Evolutionary conservation across 1,284 basidiomycete genomes (phyloP).

Genomic region (Wallemia hederae): DNA sequence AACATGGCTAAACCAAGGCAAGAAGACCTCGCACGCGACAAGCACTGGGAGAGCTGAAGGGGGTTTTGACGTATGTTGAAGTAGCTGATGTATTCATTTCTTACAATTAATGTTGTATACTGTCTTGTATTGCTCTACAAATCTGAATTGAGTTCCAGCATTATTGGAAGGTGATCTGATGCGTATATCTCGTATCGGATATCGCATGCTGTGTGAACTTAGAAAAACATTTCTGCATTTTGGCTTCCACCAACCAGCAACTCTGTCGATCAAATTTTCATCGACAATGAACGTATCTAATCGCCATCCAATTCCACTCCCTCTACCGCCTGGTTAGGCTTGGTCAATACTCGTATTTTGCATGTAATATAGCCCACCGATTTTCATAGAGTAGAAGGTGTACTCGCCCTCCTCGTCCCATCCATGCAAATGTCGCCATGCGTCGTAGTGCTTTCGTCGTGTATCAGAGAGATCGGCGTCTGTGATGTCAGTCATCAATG

Average conservation of each 20-base stretch:
- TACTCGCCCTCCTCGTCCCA: slow-evolving; percentile 15
- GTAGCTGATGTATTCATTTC: too few species aligned
- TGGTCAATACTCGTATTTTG: too few species aligned
- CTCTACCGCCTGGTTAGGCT: slow-evolving; percentile 38
- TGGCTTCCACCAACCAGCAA: slow-evolving; percentile 15
- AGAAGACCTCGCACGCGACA: too few species aligned
- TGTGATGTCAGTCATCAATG: neutral
- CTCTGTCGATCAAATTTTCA: slow-evolving; percentile 1
- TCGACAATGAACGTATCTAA: slow-evolving; percentile 24
- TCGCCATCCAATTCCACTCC: slow-evolving; percentile 59
- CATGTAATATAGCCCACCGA: too few species aligned
- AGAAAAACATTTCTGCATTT: slow-evolving; percentile 31
- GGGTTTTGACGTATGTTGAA: too few species aligned
- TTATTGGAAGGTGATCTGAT: slow-evolving; percentile 51
- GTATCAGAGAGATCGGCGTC: slow-evolving; percentile 19
- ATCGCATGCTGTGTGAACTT: slow-evolving; percentile 54
- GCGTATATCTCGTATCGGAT: slow-evolving; percentile 58
- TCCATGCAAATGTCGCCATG: slow-evolving; percentile 51
- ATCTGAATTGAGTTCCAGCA: slow-evolving; percentile 27
- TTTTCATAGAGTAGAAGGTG: neutral
- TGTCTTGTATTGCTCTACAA: too few species aligned
- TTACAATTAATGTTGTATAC: too few species aligned
- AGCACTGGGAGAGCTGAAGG: too few species aligned
- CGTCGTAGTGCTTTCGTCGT: slow-evolving; percentile 46
- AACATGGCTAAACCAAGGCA: too few species aligned